Evolutionary conservation across 1,139 yeast genomes (phyloP).

Genomic region (Hansenula lynferdii): DNA sequence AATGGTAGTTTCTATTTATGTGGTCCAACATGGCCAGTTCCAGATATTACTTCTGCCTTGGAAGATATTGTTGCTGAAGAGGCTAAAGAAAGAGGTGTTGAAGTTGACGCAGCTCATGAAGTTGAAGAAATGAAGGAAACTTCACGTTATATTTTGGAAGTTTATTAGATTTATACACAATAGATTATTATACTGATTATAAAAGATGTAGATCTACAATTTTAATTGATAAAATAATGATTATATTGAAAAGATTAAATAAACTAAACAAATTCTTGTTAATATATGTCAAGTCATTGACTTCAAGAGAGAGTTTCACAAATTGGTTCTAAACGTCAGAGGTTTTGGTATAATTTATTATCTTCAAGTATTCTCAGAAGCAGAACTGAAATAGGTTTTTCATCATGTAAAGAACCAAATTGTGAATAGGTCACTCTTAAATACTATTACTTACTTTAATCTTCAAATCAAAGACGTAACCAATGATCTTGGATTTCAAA

Average conservation of each 20-base stretch:
- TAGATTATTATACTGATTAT: too few species aligned
- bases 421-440: too few species aligned
- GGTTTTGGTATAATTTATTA: slow-evolving; percentile 43
- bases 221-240: too few species aligned
- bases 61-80: slow-evolving; percentile 75
- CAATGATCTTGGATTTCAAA: not conserved
- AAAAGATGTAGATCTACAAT: too few species aligned
- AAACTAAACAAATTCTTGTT: too few species aligned
- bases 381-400: slow-evolving; percentile 74
- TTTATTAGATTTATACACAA: slow-evolving; percentile 69
- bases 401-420: slow-evolving; percentile 40
- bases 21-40: slow-evolving; percentile 99
- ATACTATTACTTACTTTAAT: too few species aligned
- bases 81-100: slow-evolving; percentile 61
- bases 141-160: slow-evolving; percentile 91
- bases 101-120: slow-evolving; percentile 68
- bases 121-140: slow-evolving; percentile 93
- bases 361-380: slow-evolving; percentile 86
- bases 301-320: too few species aligned
- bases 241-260: too few species aligned
- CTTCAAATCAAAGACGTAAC: not conserved
- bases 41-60: slow-evolving; percentile 89
- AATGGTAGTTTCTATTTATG: slow-evolving; percentile 92
- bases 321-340: slow-evolving; percentile 12
- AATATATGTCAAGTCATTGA: too few species aligned